Evolutionary conservation across 2,329 filamentous ascomycete genomes (phyloP).

Genomic region (Xylariales sp.): DNA sequence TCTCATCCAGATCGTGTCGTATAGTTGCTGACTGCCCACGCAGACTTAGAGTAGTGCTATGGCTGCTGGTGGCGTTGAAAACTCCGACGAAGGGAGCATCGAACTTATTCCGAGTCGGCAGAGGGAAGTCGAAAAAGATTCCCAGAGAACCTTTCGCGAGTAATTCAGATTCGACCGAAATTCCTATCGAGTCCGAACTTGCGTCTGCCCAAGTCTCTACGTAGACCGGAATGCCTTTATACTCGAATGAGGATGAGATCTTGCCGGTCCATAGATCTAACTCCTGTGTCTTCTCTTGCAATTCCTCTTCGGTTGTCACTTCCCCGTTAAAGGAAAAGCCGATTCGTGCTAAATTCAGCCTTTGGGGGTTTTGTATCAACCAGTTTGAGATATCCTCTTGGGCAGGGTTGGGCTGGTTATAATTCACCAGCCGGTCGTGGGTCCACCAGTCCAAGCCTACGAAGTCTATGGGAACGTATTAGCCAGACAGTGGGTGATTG

Average conservation of each 20-base stretch:
- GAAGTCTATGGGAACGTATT: conserved; percentile 49
- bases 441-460: conserved; percentile 58
- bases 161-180: conserved; percentile 57
- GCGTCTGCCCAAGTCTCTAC: conserved; percentile 60
- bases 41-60: conserved; percentile 54
- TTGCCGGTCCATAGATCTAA: conserved; percentile 62
- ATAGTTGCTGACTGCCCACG: conserved; percentile 53
- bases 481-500: neutral
- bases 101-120: conserved; percentile 62
- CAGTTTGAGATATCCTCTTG: conserved; percentile 57
- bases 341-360: conserved; percentile 61
- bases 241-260: conserved; percentile 57
- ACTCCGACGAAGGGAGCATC: conserved; percentile 65
- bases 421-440: conserved; percentile 56
- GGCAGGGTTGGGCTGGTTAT: conserved; percentile 56
- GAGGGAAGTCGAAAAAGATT: conserved; percentile 65
- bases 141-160: conserved; percentile 54
- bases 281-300: conserved; percentile 55
- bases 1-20: conserved; percentile 57
- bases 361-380: conserved; percentile 62
- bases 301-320: conserved; percentile 55
- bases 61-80: conserved; percentile 60
- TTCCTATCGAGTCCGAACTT: conserved; percentile 58
- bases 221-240: conserved; percentile 53
- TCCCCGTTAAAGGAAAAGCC: conserved; percentile 58